Percentiles rank a stretch among this genome's conserved stretches.
phyloP scores from a whole-genome alignment of 1,284 basidiomycete genomes.

The Boletus sp. region DNA sequence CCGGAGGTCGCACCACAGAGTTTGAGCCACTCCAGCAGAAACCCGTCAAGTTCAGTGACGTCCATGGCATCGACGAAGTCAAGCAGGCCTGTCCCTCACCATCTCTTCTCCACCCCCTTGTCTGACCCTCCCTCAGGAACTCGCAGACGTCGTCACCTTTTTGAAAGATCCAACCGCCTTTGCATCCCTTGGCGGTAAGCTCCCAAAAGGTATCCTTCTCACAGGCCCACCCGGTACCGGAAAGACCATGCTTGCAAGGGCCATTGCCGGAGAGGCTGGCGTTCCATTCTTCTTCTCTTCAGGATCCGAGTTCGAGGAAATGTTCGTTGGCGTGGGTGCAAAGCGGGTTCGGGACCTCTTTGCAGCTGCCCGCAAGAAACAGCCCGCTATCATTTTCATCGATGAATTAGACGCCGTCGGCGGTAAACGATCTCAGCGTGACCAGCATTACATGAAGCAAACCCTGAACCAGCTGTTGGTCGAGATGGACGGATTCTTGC shows the following conservation, averaged over 20 bases:
- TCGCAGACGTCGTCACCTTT: constrained; percentile 92
- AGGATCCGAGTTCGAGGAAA: constrained; percentile 96
- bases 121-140: constrained; percentile 53
- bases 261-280: constrained; percentile 96
- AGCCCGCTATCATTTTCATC: constrained; percentile 95
- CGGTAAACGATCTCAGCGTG: constrained; percentile 85
- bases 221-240: constrained; percentile 93
- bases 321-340: constrained; percentile 95
- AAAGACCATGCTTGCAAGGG: constrained; percentile 95
- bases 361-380: constrained; percentile 89
- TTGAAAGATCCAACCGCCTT: constrained; percentile 88
- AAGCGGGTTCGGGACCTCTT: constrained; percentile 97
- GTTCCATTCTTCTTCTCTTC: constrained; percentile 91
- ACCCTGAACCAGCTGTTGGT: constrained; percentile 94
- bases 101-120: neutral
- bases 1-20: constrained; percentile 72
- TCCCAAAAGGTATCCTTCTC: constrained; percentile 89
- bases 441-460: constrained; percentile 88
- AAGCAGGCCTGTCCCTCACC: constrained; percentile 58
- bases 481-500: constrained; percentile 94
- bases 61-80: constrained; percentile 93
- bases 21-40: constrained; percentile 79
- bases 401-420: constrained; percentile 94
- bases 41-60: constrained; percentile 85
- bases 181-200: constrained; percentile 83